Percentiles rank a stretch among this genome's conserved stretches.
Conservation (phyloP, 176 grass and related monocot genomes). For the Aegilops longissima region DNA sequence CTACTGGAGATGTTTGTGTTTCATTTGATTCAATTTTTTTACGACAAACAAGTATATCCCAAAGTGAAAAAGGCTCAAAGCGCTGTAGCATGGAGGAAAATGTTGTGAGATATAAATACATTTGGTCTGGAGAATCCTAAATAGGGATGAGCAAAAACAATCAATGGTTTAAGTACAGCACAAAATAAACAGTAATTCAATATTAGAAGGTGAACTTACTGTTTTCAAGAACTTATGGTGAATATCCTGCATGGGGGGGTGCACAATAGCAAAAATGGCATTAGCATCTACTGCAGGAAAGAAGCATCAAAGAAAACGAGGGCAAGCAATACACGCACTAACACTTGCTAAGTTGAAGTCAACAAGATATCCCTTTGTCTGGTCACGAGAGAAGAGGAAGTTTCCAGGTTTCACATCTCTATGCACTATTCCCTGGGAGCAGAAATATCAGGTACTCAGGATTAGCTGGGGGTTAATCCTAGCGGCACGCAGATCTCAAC, state of each 20-base stretch:
- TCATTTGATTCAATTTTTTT: not conserved
- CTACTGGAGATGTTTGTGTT: not conserved
- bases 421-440: constrained; percentile 78
- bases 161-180: not conserved
- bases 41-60: not conserved
- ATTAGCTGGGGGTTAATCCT: not conserved
- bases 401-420: constrained; percentile 98
- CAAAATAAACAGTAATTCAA: not conserved
- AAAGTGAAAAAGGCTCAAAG: not conserved
- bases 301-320: constrained; percentile 3
- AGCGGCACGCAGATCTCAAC: not conserved
- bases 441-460: constrained; percentile 24
- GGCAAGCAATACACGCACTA: constrained; percentile 36
- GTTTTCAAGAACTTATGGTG: constrained; percentile 65
- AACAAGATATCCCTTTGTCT: constrained; percentile 77
- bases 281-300: constrained; percentile 34
- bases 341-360: constrained; percentile 98
- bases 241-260: constrained; percentile 57
- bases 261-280: not conserved
- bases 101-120: not conserved
- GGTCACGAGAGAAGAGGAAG: constrained; percentile 83
- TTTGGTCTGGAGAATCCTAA: not conserved
- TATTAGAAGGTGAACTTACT: constrained; percentile 54
- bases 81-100: not conserved
- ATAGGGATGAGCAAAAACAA: not conserved